Evolutionary conservation across 192 early-diverging fungal species (phyloP).

Genomic region (Funneliformis mosseae): DNA sequence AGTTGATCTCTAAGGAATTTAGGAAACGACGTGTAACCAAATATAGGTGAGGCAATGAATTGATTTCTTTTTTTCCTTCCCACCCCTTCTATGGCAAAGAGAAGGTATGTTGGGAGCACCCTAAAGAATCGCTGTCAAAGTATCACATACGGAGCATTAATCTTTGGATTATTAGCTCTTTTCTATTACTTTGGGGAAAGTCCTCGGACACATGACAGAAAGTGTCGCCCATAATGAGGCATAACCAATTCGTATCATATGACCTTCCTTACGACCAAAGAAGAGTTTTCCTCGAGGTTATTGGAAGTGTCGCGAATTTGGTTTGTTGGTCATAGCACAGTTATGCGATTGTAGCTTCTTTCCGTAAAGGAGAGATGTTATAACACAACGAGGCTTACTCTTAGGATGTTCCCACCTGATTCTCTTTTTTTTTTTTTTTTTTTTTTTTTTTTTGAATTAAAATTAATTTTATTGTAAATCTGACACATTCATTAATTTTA

Average conservation of each 20-base stretch:
- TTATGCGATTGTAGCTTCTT: constrained; percentile 36
- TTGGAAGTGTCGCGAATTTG: constrained; percentile 2
- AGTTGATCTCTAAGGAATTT: too few species aligned
- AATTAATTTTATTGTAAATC: too few species aligned
- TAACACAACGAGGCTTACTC: constrained; percentile 42
- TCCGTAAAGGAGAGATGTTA: neutral
- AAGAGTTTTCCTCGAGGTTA: neutral
- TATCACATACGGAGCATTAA: constrained; percentile 30
- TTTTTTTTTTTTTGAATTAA: neutral
- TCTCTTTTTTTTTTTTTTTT: neutral
- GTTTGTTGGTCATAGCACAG: constrained; percentile 40
- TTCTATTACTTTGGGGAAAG: constrained; percentile 37
- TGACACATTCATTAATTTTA: too few species aligned
- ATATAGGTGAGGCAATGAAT: neutral
- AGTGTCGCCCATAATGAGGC: constrained; percentile 37
- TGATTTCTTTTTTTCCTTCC: neutral
- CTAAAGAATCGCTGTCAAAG: constrained; percentile 33
- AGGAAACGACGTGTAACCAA: too few species aligned
- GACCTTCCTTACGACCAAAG: neutral
- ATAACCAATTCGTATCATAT: neutral
- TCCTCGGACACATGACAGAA: constrained; percentile 41
- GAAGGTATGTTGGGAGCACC: constrained; percentile 17
- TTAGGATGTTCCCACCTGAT: constrained; percentile 30
- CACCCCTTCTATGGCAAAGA: neutral
- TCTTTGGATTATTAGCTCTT: constrained; percentile 28